phyloP scores from a whole-genome alignment of 2,329 filamentous ascomycete genomes.

The Aspergillus cejpii region DNA sequence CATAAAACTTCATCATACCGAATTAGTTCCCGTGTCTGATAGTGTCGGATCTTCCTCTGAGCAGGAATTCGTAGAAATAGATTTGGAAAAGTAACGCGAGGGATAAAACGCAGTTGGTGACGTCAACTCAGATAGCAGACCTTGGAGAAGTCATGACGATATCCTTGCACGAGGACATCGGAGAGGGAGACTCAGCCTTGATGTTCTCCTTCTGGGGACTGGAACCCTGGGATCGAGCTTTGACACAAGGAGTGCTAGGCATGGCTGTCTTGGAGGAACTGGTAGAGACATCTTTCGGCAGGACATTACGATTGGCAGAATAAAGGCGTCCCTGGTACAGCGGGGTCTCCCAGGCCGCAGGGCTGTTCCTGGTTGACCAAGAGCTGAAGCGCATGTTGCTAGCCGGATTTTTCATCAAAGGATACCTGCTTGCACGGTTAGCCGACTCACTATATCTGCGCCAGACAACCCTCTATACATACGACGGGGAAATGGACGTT shows the following conservation, averaged over 20 bases:
- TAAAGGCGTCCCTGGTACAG: constrained; percentile 27
- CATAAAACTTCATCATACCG: no score
- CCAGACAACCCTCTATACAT: constrained; percentile 22
- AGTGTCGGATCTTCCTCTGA: no score
- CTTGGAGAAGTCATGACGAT: constrained; percentile 32
- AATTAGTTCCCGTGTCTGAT: no score
- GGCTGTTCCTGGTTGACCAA: constrained; percentile 35
- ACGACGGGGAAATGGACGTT: constrained; percentile 45
- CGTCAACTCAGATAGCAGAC: constrained; percentile 23
- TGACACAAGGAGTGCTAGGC: constrained; percentile 25
- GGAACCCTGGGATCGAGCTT: constrained; percentile 32
- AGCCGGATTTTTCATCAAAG: constrained; percentile 34
- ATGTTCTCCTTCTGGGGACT: constrained; percentile 39
- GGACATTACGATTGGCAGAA: constrained; percentile 22
- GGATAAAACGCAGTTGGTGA: background rate
- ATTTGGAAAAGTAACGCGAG: background rate
- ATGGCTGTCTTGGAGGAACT: constrained; percentile 34
- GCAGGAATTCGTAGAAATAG: background rate
- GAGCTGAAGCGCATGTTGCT: constrained; percentile 31
- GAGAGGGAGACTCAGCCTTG: constrained; percentile 34
- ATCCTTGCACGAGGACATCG: constrained; percentile 36
- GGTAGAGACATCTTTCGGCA: constrained; percentile 30
- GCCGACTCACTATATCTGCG: constrained; percentile 5
- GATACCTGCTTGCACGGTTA: constrained; percentile 34
- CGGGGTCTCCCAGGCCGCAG: constrained; percentile 36